Conservation (phyloP, 2,329 filamentous ascomycete species). For the Pyrenophora graminea region DNA sequence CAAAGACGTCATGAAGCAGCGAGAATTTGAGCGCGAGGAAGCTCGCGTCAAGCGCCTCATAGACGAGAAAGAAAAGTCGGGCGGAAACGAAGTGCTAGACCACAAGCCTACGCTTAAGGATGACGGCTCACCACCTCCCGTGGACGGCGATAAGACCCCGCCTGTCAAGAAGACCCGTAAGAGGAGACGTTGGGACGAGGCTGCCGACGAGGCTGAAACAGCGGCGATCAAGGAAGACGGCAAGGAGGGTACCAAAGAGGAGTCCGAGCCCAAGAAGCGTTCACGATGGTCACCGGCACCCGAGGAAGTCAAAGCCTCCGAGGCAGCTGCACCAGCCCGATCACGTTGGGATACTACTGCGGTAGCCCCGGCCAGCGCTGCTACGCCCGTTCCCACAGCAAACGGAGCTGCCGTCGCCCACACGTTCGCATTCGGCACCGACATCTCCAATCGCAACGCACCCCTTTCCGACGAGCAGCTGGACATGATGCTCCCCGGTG, state of each 20-base stretch:
- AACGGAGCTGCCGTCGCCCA: conserved; percentile 31
- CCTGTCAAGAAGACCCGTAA: conserved; percentile 65
- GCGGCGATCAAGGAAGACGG: conserved; percentile 21
- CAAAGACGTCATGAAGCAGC: conserved; percentile 84
- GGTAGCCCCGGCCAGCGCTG: conserved; percentile 27
- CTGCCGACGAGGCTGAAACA: conserved; percentile 48
- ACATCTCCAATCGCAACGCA: conserved; percentile 78
- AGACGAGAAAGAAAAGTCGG: conserved; percentile 70
- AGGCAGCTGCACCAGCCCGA: conserved; percentile 53
- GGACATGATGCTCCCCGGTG: conserved; percentile 84
- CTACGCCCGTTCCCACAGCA: conserved; percentile 28
- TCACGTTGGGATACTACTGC: conserved; percentile 45
- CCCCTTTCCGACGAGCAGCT: conserved; percentile 92
- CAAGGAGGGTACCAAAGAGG: conserved; percentile 12
- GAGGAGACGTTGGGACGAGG: conserved; percentile 95
- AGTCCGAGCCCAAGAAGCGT: conserved; percentile 53
- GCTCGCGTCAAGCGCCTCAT: conserved; percentile 81
- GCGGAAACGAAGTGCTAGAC: conserved; percentile 64
- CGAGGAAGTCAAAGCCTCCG: conserved; percentile 55
- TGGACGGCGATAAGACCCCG: conserved; percentile 71
- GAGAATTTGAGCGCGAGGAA: conserved; percentile 92
- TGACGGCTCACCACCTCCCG: conserved; percentile 57
- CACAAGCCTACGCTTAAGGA: conserved; percentile 76
- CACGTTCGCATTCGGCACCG: conserved; percentile 75
- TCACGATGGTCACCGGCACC: conserved; percentile 79